Conservation (phyloP, 371 early-diverging fungal species). For the Mortierella sp. region DNA sequence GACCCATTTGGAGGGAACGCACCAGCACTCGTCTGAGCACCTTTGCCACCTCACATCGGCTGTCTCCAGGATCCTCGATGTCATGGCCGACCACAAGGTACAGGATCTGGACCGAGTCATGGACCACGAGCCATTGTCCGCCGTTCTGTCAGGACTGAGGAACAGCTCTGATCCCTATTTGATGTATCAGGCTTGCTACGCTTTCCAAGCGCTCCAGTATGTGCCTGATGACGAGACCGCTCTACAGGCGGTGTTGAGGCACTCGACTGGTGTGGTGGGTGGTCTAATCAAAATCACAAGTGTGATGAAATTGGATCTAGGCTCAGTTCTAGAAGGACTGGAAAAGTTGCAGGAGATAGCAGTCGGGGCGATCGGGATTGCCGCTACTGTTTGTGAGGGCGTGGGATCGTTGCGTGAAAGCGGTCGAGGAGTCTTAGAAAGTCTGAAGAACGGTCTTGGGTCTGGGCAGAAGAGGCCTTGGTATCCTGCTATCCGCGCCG, state of each 20-base stretch:
- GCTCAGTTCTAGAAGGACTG: not conserved
- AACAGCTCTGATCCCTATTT: not conserved
- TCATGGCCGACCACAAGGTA: constrained; percentile 11
- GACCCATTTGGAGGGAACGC: not conserved
- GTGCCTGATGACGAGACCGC: not conserved
- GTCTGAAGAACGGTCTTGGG: not conserved
- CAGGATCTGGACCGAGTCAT: constrained; percentile 2
- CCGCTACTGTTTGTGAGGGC: not conserved
- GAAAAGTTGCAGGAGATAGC: not conserved
- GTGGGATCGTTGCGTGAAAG: not conserved
- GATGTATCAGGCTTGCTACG: constrained; percentile 9
- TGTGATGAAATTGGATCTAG: not conserved
- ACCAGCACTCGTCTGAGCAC: not conserved
- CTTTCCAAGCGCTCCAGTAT: constrained; percentile 12
- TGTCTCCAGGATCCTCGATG: constrained; percentile 13
- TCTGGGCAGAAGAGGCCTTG: not conserved
- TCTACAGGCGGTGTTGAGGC: not conserved
- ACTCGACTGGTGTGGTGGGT: not conserved
- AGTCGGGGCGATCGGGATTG: not conserved
- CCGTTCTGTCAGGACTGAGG: not conserved
- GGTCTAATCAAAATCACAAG: not conserved
- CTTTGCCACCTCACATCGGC: not conserved
- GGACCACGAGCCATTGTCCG: constrained; percentile 7
- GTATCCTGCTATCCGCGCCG: not conserved
- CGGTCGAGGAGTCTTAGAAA: not conserved